A percentile compares a stretch with the other conserved stretches of the same genome.
Evolutionary conservation across 306 rosid species (phyloP).

Genomic region (Psophocarpus tetragonolobus): DNA sequence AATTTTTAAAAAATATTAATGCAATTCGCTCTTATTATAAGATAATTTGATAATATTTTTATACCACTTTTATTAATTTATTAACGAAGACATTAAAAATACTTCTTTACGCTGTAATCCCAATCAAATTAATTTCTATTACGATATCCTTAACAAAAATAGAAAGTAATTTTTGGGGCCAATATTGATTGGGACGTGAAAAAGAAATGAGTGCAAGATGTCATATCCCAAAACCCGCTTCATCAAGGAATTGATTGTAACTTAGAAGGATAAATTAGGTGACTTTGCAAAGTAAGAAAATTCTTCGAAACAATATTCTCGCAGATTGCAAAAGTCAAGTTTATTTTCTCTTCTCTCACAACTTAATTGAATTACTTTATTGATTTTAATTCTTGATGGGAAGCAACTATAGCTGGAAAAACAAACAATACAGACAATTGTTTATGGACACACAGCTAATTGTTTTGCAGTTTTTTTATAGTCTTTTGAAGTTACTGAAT

Average conservation of each 20-base stretch:
- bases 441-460: not conserved
- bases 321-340: not conserved
- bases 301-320: not conserved
- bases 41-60: no score
- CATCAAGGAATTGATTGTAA: not conserved
- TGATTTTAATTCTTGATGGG: not conserved
- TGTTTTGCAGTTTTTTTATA: not conserved
- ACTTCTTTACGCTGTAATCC: no score
- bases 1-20: no score
- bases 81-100: no score
- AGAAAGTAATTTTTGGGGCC: not conserved
- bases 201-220: not conserved
- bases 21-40: no score
- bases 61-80: no score
- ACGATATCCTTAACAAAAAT: not conserved
- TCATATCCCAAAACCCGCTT: not conserved
- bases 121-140: no score
- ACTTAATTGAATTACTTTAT: not conserved
- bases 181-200: not conserved
- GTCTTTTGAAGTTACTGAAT: not conserved
- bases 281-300: constrained; percentile 22
- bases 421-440: not conserved
- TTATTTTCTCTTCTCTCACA: not conserved
- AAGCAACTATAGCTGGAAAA: not conserved
- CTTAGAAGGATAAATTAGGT: not conserved